Evolutionary conservation across 805 yeast genomes (phyloP).

Genomic region (Barnettozyma wickerhamii): DNA sequence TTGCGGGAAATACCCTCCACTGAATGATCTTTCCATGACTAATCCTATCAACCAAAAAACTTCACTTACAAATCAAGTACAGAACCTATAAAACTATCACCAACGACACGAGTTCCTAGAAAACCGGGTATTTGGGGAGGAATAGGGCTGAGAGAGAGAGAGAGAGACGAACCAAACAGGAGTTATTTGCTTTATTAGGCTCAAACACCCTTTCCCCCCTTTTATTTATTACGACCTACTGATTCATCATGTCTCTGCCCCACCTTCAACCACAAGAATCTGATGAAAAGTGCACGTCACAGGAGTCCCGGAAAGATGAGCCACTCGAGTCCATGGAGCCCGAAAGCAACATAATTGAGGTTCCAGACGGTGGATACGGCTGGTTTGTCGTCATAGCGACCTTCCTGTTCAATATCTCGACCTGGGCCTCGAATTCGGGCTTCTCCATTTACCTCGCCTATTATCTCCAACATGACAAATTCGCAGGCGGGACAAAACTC

Average conservation of each 20-base stretch:
- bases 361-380: conserved; percentile 27
- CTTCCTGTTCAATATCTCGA: conserved; percentile 22
- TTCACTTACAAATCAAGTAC: too few relatives aligned
- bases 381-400: conserved; percentile 24
- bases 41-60: too few relatives aligned
- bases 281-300: not conserved
- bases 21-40: too few relatives aligned
- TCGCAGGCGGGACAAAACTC: conserved; percentile 47
- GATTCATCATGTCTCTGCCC: not conserved
- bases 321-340: not conserved
- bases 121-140: too few relatives aligned
- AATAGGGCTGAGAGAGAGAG: not conserved
- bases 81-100: too few relatives aligned
- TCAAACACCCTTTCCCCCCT: too few relatives aligned
- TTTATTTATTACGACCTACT: too few relatives aligned
- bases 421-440: conserved; percentile 27
- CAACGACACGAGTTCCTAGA: too few relatives aligned
- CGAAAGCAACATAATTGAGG: conserved; percentile 12
- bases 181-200: too few relatives aligned
- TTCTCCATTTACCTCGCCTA: conserved; percentile 41
- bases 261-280: not conserved
- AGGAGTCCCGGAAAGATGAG: not conserved
- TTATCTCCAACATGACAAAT: conserved; percentile 44
- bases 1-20: too few relatives aligned
- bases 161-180: too few relatives aligned